phyloP scores from a whole-genome alignment of 225 moss, liverwort and hornwort genomes.

The Pleurozium schreberi region DNA sequence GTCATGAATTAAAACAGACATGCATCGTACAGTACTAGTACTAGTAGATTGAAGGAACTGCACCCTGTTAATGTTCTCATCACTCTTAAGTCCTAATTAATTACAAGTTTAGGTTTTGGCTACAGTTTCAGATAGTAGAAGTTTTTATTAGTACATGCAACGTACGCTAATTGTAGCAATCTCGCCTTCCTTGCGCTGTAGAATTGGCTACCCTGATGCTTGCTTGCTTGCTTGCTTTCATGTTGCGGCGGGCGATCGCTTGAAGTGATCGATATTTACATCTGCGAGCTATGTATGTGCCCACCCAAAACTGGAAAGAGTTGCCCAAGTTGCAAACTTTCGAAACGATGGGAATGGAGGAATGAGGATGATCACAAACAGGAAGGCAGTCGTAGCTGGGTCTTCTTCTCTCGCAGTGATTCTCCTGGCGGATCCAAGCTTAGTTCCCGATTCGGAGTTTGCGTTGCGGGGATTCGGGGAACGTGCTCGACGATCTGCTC shows the following conservation, averaged over 20 bases:
- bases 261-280: not conserved
- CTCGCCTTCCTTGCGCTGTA: not conserved
- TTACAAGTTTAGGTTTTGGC: not conserved
- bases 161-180: not conserved
- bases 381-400: not conserved
- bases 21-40: not conserved
- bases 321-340: not conserved
- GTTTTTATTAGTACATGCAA: not conserved
- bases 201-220: not conserved
- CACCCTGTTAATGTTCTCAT: not conserved
- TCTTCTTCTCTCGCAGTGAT: not conserved
- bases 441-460: not conserved
- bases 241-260: not conserved
- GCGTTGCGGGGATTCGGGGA: conserved; percentile 17
- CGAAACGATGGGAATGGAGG: not conserved
- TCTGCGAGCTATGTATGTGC: not conserved
- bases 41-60: not conserved
- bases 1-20: too few relatives aligned
- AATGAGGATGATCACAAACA: not conserved
- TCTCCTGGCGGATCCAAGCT: not conserved
- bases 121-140: too few relatives aligned
- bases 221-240: not conserved
- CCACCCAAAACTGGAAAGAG: not conserved
- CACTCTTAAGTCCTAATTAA: not conserved
- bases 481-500: conserved; percentile 13